Evolutionary conservation across 2,329 filamentous ascomycete genomes (phyloP).

Genomic region (Cephalotrichum gorgonifer): DNA sequence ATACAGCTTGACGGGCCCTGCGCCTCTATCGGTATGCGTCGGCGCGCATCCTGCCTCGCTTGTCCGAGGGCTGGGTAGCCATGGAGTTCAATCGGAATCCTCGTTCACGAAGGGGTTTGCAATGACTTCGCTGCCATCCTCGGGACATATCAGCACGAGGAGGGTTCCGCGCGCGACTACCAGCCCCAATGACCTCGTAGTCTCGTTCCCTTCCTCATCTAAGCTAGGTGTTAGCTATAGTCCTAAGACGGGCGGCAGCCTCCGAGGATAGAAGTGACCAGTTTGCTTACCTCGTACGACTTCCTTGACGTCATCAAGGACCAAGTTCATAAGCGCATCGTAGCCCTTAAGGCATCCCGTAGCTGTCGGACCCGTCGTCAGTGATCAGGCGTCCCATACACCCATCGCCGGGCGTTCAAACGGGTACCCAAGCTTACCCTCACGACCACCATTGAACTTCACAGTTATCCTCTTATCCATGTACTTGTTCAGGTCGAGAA

Average conservation of each 20-base stretch:
- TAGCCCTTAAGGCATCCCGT: conserved; percentile 87
- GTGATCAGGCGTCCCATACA: not conserved
- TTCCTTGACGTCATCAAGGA: conserved; percentile 89
- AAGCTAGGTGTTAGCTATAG: not conserved
- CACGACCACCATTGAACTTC: conserved; percentile 91
- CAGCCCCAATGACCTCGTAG: conserved; percentile 68
- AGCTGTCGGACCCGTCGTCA: not conserved
- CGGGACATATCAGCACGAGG: conserved; percentile 82
- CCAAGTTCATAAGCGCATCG: conserved; percentile 95
- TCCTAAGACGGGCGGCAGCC: not conserved
- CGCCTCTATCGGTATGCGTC: too few species aligned
- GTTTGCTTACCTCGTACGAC: conserved; percentile 64
- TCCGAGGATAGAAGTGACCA: not conserved
- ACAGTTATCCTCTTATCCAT: conserved; percentile 94
- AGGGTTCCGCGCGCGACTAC: conserved; percentile 88
- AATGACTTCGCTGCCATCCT: conserved; percentile 93
- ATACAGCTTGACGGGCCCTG: too few species aligned
- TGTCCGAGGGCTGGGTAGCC: too few species aligned
- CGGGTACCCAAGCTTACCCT: conserved; percentile 46
- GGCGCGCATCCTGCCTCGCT: too few species aligned
- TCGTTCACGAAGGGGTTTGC: conserved; percentile 65
- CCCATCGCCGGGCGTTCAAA: not conserved
- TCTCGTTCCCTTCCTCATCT: conserved; percentile 92
- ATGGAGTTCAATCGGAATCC: conserved; percentile 10
- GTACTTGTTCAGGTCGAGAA: conserved; percentile 88